Conservation (phyloP, 1,139 yeast genomes). For the Kluyveromyces sp. region DNA sequence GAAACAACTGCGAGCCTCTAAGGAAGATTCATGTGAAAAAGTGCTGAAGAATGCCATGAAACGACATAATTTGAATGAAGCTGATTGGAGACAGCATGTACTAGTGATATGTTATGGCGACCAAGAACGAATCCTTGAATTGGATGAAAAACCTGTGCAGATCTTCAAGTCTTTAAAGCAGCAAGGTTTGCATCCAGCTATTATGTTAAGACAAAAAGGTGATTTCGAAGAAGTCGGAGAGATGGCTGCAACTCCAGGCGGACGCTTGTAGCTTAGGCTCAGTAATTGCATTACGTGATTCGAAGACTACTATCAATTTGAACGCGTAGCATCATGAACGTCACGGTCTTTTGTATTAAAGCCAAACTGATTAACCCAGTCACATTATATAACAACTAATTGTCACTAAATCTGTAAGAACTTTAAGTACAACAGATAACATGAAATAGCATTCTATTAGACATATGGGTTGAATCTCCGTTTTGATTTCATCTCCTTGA, state of each 20-base stretch:
- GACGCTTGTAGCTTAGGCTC: slow-evolving; percentile 25
- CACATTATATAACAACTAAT: too few relatives aligned
- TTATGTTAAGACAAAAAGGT: slow-evolving; percentile 83
- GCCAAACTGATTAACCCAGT: too few relatives aligned
- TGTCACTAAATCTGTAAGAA: too few relatives aligned
- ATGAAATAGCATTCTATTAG: slow-evolving; percentile 5
- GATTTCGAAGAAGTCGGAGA: slow-evolving; percentile 33
- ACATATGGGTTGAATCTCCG: slow-evolving; percentile 81
- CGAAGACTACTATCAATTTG: too few relatives aligned
- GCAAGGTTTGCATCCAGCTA: slow-evolving; percentile 83
- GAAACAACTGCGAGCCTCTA: slow-evolving; percentile 78
- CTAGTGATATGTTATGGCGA: slow-evolving; percentile 88
- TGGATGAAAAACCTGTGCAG: slow-evolving; percentile 82
- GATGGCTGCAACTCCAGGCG: slow-evolving; percentile 29
- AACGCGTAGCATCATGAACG: too few relatives aligned
- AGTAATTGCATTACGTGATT: neutral
- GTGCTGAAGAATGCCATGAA: slow-evolving; percentile 86
- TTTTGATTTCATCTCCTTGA: slow-evolving; percentile 68
- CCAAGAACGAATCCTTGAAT: slow-evolving; percentile 73
- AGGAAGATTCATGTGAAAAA: slow-evolving; percentile 88
- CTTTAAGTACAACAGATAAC: slow-evolving; percentile 9
- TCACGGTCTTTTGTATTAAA: too few relatives aligned
- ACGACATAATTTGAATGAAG: slow-evolving; percentile 70
- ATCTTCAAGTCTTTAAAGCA: slow-evolving; percentile 86
- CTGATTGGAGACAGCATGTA: slow-evolving; percentile 86